These are phyloP conservation scores for Fusarium acutatum DNA, from an alignment of 2,329 filamentous ascomycete genomes.

Conservation along the genomic window DNA sequence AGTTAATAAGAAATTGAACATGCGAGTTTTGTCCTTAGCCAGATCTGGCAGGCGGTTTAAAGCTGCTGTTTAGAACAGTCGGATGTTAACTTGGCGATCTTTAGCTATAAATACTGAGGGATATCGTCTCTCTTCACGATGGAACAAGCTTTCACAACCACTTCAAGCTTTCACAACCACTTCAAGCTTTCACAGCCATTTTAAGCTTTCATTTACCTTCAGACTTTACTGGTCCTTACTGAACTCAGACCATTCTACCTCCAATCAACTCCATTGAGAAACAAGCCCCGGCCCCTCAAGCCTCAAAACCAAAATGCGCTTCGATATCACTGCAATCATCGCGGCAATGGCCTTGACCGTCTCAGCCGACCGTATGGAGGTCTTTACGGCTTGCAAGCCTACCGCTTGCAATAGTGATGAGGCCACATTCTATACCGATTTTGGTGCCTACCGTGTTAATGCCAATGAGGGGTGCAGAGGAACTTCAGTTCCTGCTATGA, in stretches of 20 bases:
- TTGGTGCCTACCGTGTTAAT: neutral
- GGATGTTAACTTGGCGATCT: neutral
- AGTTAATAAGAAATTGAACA: neutral
- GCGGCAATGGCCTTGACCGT: neutral
- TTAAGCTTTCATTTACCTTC: no score
- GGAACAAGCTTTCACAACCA: neutral
- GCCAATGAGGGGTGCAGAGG: neutral
- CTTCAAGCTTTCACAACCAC: neutral
- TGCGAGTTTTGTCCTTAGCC: neutral
- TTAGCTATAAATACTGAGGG: neutral
- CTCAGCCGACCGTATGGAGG: neutral
- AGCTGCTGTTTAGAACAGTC: rapidly evolving
- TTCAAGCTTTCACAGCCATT: no score
- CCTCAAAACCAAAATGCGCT: neutral
- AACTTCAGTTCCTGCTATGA: neutral
- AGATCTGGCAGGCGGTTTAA: rapidly evolving
- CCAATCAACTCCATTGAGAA: neutral
- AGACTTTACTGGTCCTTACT: neutral
- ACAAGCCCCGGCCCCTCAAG: neutral
- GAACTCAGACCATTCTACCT: neutral
- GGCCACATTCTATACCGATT: neutral
- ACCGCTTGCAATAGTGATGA: rapidly evolving
- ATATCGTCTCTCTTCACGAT: neutral
- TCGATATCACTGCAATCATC: neutral
- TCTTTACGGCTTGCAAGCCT: rapidly evolving